Conservation (phyloP, 2,329 filamentous ascomycete genomes). For the Xylaria digitata region DNA sequence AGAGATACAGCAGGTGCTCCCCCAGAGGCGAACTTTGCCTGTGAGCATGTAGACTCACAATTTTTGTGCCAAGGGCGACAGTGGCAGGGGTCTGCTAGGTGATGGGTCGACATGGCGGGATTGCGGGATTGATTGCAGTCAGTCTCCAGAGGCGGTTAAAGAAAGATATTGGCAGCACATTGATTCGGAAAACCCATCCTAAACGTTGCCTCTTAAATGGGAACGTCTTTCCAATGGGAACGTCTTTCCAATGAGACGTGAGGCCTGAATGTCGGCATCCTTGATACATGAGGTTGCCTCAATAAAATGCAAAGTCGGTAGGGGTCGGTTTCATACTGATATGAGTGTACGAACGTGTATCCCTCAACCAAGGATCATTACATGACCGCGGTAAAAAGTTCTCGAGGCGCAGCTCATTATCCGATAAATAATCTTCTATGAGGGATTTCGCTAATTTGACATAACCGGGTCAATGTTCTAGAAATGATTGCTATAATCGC, state of each 20-base stretch:
- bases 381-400: no score
- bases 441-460: no score
- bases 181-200: not conserved
- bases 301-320: no score
- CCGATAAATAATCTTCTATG: no score
- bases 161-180: not conserved
- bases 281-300: not conserved
- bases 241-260: not conserved
- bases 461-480: no score
- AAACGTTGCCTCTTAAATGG: not conserved
- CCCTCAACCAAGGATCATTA: no score
- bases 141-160: not conserved
- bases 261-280: not conserved
- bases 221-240: not conserved
- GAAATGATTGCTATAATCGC: no score
- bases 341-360: not conserved
- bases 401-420: no score
- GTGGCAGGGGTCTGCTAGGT: not conserved
- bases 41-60: conserved; percentile 13
- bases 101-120: not conserved
- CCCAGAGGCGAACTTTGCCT: conserved; percentile 4
- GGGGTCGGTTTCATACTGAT: not conserved
- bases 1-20: not conserved
- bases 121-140: not conserved
- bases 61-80: conserved; percentile 6